phyloP scores from a whole-genome alignment of 345 rosid species.

The Mallotus nudiflorus region DNA sequence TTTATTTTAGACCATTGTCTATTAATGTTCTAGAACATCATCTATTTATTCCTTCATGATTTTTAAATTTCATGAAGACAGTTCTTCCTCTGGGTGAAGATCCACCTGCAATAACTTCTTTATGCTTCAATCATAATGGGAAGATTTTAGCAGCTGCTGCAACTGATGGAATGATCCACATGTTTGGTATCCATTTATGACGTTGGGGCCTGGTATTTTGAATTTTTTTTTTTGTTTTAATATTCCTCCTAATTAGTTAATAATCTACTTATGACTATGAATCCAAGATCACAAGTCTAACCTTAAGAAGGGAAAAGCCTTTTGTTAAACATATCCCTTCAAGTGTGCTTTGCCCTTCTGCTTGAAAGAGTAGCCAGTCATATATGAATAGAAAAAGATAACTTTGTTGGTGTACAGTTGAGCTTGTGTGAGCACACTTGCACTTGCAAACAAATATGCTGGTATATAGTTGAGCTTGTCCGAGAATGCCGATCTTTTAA shows the following conservation, averaged over 20 bases:
- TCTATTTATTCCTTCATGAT: slow-evolving; percentile 26
- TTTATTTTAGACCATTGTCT: slow-evolving; percentile 21
- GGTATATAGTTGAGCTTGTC: slow-evolving; percentile 14
- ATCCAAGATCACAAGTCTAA: no score
- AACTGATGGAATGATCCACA: slow-evolving; percentile 82
- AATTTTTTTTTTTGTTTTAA: neutral
- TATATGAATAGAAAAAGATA: neutral
- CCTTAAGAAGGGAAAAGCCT: no score
- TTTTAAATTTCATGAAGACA: slow-evolving; percentile 56
- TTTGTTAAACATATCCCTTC: no score
- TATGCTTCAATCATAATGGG: slow-evolving; percentile 77
- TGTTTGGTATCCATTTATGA: slow-evolving; percentile 77
- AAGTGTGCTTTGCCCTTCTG: neutral
- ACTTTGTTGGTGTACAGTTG: neutral
- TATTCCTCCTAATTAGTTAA: no score
- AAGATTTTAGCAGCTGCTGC: slow-evolving; percentile 80
- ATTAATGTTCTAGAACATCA: slow-evolving; percentile 16
- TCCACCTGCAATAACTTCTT: slow-evolving; percentile 74
- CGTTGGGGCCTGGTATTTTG: neutral
- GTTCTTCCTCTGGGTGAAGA: slow-evolving; percentile 83
- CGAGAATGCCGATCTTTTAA: no score
- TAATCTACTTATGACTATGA: no score
- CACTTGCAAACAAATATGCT: no score
- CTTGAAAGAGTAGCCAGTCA: slow-evolving; percentile 3
- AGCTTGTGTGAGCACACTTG: slow-evolving; percentile 3